Evolutionary conservation across 352 stramenopile genomes (phyloP), one percentile per base, ranked within the genome.

Genomic region (Pythium coloratum): DNA sequence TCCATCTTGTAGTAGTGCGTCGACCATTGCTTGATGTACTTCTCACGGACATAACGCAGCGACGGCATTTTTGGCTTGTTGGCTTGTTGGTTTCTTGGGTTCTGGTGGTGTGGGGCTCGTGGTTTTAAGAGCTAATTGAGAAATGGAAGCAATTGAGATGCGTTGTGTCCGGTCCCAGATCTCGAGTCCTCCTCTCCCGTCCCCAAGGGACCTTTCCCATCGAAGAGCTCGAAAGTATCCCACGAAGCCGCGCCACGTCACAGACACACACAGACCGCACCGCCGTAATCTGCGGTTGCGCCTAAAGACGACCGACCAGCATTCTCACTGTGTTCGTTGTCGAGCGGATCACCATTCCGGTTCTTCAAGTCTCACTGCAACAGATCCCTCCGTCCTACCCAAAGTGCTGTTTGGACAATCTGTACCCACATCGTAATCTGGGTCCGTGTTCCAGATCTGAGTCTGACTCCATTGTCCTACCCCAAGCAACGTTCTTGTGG

Each of bases 1-100:
- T 80, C 73, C 53, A 80, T 80, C 38, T 59, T 53, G 55, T 76
- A 80, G 28, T 44, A 46, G 44, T 69, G 66, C 24, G 73, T 76
- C n/a, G 73, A 75, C 70, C 73, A 80, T 26, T 66, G 65, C 59
- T 62, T 36, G 13, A 70, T 62, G 50, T 75, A 69, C 62, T 73
- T 70, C 33, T 75, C 56, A 16, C 64, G 70, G 55, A 80, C 38
- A 3, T 34, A n/a, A 50, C 32, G 50, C 30, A 66, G 40, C 38
- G 38, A 36, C 24, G 28, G 65, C 54, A 62, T 24, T 24, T 24
- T 24, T 24, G 20, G 20, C 20, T 24, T 24, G 20, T 24, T 24
- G 20, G 20, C 20, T 24, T 24, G 20, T 24, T 24, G 20, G 20
- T 24, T 24, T 62, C 14, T 18, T 55, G 6, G 18, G 33, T 40